These are phyloP conservation scores for Podospora australis DNA, from an alignment of 495 filamentous ascomycete species.

Conservation along the genomic window DNA sequence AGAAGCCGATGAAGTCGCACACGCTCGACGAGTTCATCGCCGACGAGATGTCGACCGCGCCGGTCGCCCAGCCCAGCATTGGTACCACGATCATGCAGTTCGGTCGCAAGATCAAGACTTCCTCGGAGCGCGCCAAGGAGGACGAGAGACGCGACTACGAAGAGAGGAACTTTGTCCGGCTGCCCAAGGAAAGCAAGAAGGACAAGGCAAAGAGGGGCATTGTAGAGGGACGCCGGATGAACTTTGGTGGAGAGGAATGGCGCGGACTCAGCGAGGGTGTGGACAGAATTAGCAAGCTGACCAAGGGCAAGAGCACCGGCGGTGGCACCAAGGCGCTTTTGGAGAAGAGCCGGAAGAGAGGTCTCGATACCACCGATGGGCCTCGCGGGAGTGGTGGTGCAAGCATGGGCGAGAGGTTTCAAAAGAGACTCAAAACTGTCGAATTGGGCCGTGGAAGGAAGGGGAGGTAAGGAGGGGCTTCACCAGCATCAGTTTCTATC, in stretches of 20 bases:
- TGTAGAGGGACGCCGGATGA: constrained; percentile 41
- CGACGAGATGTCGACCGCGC: constrained; percentile 70
- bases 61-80: constrained; percentile 72
- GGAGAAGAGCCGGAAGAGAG: constrained; percentile 77
- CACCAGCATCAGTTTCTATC: too few species aligned
- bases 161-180: constrained; percentile 76
- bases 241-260: constrained; percentile 83
- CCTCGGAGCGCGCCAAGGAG: constrained; percentile 62
- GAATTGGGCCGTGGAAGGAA: constrained; percentile 51
- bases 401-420: constrained; percentile 61
- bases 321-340: constrained; percentile 53
- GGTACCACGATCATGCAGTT: constrained; percentile 70
- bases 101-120: constrained; percentile 67
- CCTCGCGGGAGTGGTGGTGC: constrained; percentile 46
- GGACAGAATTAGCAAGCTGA: constrained; percentile 69
- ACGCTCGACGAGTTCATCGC: constrained; percentile 82
- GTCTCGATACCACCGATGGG: constrained; percentile 50
- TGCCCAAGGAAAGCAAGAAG: constrained; percentile 78
- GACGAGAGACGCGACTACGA: constrained; percentile 70
- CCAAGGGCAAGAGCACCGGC: constrained; percentile 48
- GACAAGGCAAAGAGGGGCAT: constrained; percentile 50
- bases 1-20: constrained; percentile 56
- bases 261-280: constrained; percentile 68
- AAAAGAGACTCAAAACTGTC: constrained; percentile 66
- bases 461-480: constrained; percentile 32